A percentile compares a stretch with the other conserved stretches of the same genome.
Evolutionary conservation across 495 filamentous ascomycete genomes (phyloP).

Genomic region (Aspergillus homomorphus): DNA sequence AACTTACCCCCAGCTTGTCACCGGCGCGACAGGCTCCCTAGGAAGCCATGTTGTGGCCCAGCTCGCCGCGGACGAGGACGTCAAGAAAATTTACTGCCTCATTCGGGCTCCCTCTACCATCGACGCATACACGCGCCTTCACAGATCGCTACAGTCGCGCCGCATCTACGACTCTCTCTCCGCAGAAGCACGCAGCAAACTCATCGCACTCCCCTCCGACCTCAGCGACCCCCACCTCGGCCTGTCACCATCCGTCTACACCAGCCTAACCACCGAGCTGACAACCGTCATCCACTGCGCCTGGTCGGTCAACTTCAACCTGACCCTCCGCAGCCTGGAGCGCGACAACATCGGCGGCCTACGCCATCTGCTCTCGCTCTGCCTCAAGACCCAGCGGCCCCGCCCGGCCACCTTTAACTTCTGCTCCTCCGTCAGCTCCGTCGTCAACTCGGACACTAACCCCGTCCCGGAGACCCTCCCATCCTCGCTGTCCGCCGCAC

Average conservation of each 20-base stretch:
- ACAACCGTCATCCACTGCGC: slow-evolving; percentile 61
- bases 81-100: slow-evolving; percentile 52
- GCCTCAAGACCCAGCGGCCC: slow-evolving; percentile 32
- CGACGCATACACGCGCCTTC: slow-evolving; percentile 49
- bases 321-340: slow-evolving; percentile 56
- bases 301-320: slow-evolving; percentile 71
- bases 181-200: slow-evolving; percentile 26
- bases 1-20: slow-evolving; percentile 17
- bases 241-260: slow-evolving; percentile 34
- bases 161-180: slow-evolving; percentile 22
- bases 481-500: slow-evolving; percentile 44
- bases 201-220: slow-evolving; percentile 39
- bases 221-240: slow-evolving; percentile 44
- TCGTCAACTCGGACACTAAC: slow-evolving; percentile 26
- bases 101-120: slow-evolving; percentile 47
- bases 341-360: slow-evolving; percentile 54
- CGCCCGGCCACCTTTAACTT: slow-evolving; percentile 47
- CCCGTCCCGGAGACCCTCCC: slow-evolving; percentile 50
- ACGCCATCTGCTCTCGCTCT: slow-evolving; percentile 53
- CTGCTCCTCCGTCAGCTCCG: slow-evolving; percentile 58
- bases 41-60: slow-evolving; percentile 24
- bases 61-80: slow-evolving; percentile 19
- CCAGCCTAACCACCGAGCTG: slow-evolving; percentile 34
- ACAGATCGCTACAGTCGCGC: slow-evolving; percentile 41
- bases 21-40: slow-evolving; percentile 26